Evolutionary conservation across 352 stramenopile species (phyloP), one percentile per base, ranked within the genome.

Genomic region (Pythium chondricola): DNA sequence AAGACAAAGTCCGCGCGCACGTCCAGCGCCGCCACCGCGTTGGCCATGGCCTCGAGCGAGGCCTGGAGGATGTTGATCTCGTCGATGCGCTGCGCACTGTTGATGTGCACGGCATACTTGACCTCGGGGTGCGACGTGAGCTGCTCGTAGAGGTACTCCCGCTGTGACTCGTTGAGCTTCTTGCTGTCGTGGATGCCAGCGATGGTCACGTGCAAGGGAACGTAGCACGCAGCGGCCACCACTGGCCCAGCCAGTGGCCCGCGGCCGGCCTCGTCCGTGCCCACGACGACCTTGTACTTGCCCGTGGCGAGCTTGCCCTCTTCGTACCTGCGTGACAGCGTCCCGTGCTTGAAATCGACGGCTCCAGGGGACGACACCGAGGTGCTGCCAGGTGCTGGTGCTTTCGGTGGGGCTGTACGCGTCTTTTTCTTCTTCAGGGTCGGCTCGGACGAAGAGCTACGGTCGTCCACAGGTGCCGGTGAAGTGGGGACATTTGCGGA

Each of bases 51-150:
- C 59, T 97, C 78, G 32, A 99, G 70, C 13, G 95, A 98, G 16
- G 96, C 96, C 77, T 99, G 94, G 25, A 99, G 71, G 65, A 99
- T 99, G 68, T 99, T 99, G 57, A 99, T 97, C 73, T 98, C 83
- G 68, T 99, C 97, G 69, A 99, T 99, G 4, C 83, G 67, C 47
- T 85, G 61, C 8, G 78, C 59, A 24, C 66, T 86, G 36, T 76
- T 83, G 42, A 78, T 62, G 56, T 88, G 74, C 8, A 98, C 85
- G 0, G 84, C 88, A 65, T 87, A 98, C n/a, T 72, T 62, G 44
- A 98, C 65, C 16, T 65, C 61, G 14, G 76, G 74, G 44, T 94
- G 70, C 1, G 63, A 58, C 29, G 88, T 83, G 40, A 98, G 76
- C 44, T 78, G 55, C 46, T 95, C 69, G 51, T 91, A 98, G 13